A percentile compares a stretch with the other conserved stretches of the same genome.
phyloP scores from a whole-genome alignment of 768 basidiomycete genomes.

The Lactarius quietus region DNA sequence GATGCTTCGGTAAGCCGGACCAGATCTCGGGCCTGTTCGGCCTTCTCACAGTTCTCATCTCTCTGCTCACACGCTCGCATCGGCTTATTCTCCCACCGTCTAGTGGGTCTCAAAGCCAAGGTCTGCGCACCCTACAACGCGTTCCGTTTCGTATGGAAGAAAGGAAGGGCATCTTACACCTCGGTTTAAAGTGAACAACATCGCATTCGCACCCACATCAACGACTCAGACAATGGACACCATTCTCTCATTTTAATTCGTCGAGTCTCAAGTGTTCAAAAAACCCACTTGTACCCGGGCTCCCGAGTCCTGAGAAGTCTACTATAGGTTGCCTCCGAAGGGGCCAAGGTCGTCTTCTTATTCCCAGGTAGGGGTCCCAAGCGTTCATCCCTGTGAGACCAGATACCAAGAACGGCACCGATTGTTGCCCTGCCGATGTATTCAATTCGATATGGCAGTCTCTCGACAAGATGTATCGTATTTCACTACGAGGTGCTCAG shows the following conservation, averaged over 20 bases:
- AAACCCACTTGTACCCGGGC: not conserved
- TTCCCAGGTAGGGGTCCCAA: not conserved
- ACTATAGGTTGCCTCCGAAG: not conserved
- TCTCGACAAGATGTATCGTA: not conserved
- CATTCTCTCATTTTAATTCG: not conserved
- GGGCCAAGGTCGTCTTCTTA: not conserved
- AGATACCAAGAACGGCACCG: not conserved
- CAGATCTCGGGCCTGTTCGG: not conserved
- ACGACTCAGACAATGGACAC: not conserved
- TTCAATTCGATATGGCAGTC: constrained; percentile 69
- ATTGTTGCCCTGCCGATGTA: constrained; percentile 72
- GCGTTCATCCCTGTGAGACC: not conserved
- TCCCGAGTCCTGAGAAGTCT: not conserved
- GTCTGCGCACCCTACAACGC: not conserved
- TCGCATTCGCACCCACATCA: not conserved
- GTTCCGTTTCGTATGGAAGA: not conserved
- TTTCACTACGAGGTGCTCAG: not conserved
- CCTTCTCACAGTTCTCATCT: constrained; percentile 13
- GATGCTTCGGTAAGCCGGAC: constrained; percentile 33
- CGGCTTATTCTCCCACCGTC: not conserved
- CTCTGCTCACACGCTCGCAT: not conserved
- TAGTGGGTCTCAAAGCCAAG: not conserved
- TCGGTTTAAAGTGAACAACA: not conserved
- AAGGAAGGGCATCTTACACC: not conserved
- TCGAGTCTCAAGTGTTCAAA: not conserved